A percentile compares a stretch with the other conserved stretches of the same genome.
Conservation (phyloP, 306 rosid genomes). For the Ceratonia siliqua region DNA sequence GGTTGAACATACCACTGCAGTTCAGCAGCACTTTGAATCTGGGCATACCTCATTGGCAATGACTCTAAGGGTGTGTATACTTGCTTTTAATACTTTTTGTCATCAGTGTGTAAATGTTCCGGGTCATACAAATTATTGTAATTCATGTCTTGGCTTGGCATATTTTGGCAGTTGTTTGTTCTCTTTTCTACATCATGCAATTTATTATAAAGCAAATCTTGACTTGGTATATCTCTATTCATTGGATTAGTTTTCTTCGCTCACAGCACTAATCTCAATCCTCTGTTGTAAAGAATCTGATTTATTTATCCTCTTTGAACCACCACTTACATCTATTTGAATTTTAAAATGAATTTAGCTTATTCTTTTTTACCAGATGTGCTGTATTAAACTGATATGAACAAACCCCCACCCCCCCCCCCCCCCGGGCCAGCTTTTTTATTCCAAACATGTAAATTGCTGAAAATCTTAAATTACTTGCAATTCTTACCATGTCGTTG, state of each 20-base stretch:
- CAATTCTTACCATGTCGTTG: too few species aligned
- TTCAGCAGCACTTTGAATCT: slow-evolving; percentile 84
- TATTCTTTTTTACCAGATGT: too few species aligned
- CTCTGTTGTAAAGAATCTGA: background rate
- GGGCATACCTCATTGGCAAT: slow-evolving; percentile 76
- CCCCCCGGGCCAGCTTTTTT: background rate
- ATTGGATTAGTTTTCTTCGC: background rate
- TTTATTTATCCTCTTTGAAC: background rate
- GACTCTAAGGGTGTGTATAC: slow-evolving; percentile 71
- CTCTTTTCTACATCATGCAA: background rate
- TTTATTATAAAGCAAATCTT: background rate
- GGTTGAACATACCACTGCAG: slow-evolving; percentile 74
- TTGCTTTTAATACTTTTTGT: slow-evolving; percentile 1
- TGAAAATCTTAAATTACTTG: slow-evolving; percentile 9
- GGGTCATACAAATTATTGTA: background rate
- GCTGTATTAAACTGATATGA: too few species aligned
- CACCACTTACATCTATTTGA: background rate
- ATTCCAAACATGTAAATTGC: background rate
- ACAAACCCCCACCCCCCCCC: too few species aligned
- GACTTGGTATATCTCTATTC: background rate
- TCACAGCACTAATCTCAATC: too few species aligned
- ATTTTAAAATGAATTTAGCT: background rate
- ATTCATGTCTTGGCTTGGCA: background rate
- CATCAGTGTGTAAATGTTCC: background rate
- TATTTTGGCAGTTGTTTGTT: too few species aligned